Evolutionary conservation across 108 stramenopile genomes (phyloP).

Genomic region (Cyclostephanos invisitatus): DNA sequence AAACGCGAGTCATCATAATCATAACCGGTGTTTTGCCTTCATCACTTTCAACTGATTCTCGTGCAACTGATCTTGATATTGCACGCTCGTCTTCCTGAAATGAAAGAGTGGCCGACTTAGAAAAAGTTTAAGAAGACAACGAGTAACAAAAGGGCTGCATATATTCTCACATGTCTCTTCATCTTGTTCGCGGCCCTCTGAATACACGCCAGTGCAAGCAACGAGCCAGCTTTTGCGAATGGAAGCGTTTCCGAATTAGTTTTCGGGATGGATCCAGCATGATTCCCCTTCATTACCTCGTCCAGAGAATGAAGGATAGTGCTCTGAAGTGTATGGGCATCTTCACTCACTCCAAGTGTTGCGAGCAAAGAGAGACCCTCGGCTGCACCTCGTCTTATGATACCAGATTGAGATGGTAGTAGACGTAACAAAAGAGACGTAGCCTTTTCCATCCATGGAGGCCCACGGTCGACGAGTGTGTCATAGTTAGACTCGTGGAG

Average conservation of each 20-base stretch:
- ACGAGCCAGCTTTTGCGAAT: slow-evolving; percentile 66
- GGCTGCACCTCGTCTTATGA: slow-evolving; percentile 75
- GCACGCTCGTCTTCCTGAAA: slow-evolving; percentile 40
- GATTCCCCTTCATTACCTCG: slow-evolving; percentile 71
- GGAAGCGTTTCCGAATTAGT: slow-evolving; percentile 55
- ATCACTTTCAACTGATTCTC: slow-evolving; percentile 26
- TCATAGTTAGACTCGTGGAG: slow-evolving; percentile 76
- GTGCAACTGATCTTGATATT: slow-evolving; percentile 39
- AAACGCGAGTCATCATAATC: slow-evolving; percentile 80
- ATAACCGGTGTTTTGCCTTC: slow-evolving; percentile 39
- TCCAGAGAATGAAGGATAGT: slow-evolving; percentile 78
- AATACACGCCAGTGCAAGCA: slow-evolving; percentile 78
- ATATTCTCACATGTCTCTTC: slow-evolving; percentile 15
- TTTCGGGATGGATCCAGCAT: slow-evolving; percentile 49
- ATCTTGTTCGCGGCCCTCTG: slow-evolving; percentile 64
- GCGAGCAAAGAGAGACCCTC: slow-evolving; percentile 78
- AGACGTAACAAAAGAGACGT: slow-evolving; percentile 70
- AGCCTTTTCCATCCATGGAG: slow-evolving; percentile 86
- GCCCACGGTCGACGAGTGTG: slow-evolving; percentile 72
- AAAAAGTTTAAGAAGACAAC: background rate
- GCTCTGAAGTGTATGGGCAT: slow-evolving; percentile 80
- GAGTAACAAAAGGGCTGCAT: background rate
- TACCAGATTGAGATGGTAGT: slow-evolving; percentile 59
- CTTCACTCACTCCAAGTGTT: slow-evolving; percentile 79
- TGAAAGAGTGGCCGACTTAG: background rate